Percentiles rank a stretch among this genome's conserved stretches.
Conservation (phyloP, 139 green algal genomes). For the Chlorella sp. region DNA sequence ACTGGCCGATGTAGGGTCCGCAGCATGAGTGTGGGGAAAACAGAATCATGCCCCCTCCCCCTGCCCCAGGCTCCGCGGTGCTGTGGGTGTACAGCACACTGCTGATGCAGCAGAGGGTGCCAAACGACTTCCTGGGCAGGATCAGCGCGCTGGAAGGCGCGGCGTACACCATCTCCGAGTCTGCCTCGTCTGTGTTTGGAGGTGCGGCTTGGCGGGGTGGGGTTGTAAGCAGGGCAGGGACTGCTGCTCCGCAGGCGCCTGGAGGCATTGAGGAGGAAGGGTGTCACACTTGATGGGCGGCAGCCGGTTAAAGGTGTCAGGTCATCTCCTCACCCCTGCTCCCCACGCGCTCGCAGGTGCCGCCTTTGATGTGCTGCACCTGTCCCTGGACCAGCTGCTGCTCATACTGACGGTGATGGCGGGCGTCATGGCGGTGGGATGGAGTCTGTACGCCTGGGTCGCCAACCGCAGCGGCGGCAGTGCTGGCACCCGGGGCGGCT, state of each 20-base stretch:
- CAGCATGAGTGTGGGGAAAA: too few species aligned
- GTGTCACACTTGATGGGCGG: too few species aligned
- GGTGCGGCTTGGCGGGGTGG: not conserved
- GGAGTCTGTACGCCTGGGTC: constrained; percentile 2
- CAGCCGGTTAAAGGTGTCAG: too few species aligned
- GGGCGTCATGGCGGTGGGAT: not conserved
- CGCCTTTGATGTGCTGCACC: constrained; percentile 48
- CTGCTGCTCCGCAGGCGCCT: not conserved
- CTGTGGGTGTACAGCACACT: constrained; percentile 63
- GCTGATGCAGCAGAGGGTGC: constrained; percentile 55
- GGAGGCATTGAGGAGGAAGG: too few species aligned
- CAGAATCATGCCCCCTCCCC: too few species aligned
- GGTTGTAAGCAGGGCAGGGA: not conserved
- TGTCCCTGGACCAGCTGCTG: constrained; percentile 27
- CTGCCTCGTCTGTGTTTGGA: not conserved
- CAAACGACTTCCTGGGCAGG: constrained; percentile 46
- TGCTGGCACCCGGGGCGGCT: not conserved
- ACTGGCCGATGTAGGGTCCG: too few species aligned
- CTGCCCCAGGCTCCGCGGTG: constrained; percentile 24
- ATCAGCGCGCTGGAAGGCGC: constrained; percentile 54
- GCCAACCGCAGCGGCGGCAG: not conserved
- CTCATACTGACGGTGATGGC: constrained; percentile 31
- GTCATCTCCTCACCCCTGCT: too few species aligned
- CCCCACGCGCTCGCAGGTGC: not conserved
- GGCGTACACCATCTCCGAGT: constrained; percentile 45